Conservation (phyloP, 192 early-diverging fungal species). For the Jimgerdemannia flammicorona region DNA sequence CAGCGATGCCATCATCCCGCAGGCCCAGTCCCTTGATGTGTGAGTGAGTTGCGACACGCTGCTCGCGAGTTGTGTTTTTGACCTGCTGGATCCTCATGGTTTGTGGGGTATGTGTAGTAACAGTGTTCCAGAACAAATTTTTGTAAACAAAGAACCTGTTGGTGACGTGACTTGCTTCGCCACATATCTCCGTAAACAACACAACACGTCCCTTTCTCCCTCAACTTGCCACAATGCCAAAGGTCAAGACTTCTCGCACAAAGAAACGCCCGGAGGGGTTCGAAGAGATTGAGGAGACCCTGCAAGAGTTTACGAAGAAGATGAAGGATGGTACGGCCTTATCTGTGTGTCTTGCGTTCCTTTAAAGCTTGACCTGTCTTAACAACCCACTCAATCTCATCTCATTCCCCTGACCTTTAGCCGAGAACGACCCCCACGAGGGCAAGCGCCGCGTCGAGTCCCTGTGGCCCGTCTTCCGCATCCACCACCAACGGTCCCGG, state of each 20-base stretch:
- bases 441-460: conserved; percentile 93
- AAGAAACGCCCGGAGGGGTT: conserved; percentile 92
- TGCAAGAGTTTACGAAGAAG: conserved; percentile 84
- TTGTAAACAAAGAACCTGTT: no score
- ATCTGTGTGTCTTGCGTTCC: no score
- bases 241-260: conserved; percentile 70
- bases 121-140: no score
- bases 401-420: conserved; percentile 36
- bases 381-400: conserved; percentile 1
- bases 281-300: conserved; percentile 92
- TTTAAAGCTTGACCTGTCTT: no score
- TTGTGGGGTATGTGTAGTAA: no score
- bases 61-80: conserved; percentile 85
- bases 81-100: conserved; percentile 93
- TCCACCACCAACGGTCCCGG: conserved; percentile 96
- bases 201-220: no score
- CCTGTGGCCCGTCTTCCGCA: conserved; percentile 89
- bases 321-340: conserved; percentile 95
- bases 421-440: conserved; percentile 91
- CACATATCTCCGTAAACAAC: no score
- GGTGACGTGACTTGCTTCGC: no score
- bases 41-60: conserved; percentile 93
- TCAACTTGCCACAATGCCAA: conserved; percentile 54
- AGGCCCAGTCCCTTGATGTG: conserved; percentile 97
- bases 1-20: conserved; percentile 80